Base-by-base conservation (phyloP, 78 protist genomes). In the Isochrysis galbana region DNA sequence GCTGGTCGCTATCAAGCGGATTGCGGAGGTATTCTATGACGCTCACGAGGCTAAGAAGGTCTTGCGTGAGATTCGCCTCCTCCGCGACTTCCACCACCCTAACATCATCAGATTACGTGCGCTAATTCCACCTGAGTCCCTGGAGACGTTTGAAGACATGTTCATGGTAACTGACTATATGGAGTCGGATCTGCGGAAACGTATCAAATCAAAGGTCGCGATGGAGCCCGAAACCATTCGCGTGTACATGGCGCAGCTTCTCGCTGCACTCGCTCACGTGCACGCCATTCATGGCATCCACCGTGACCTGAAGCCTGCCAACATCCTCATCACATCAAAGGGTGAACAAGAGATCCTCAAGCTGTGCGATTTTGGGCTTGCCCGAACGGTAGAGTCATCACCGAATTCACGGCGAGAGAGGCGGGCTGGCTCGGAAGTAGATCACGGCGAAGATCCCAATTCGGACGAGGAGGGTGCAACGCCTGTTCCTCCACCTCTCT, bases 221-320 rank as follows among this genome's bases (percentile, higher is more conserved):
- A 51, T 51, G 7, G 61, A 7, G 14, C 29, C 14, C 29, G 61
- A 51, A 14, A 51, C 29, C 61, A 14, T 51, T 14, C 61, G 61
- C 61, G 7, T 41, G 2, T 70, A n/a, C 80, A 70, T 70, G 80
- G 80, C 41, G 80, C 61, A 70, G 80, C 80, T 70, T 11, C 41
- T 26, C 39, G 80, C 80, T 19, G 80, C 41, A 21, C 80, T 70
- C 42, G 21, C 36, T 7, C 80, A 70, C 39, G 39, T 70, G n/a
- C 80, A 70, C 80, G 80, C 39, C 36, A 29, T 70, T 3, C 1
- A 26, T 21, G 41, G 80, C 61, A 70, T 70, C 2, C 80, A 70
- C 80, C 80, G 80, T 41, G 80, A 70, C 80, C 45, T 70, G 29
- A 70, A 70, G 41, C 80, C 80, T 19, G 80, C 80, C 39, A 70